Evolutionary conservation across 1,139 yeast species (phyloP).

Genomic region (Taiozyma onychis): DNA sequence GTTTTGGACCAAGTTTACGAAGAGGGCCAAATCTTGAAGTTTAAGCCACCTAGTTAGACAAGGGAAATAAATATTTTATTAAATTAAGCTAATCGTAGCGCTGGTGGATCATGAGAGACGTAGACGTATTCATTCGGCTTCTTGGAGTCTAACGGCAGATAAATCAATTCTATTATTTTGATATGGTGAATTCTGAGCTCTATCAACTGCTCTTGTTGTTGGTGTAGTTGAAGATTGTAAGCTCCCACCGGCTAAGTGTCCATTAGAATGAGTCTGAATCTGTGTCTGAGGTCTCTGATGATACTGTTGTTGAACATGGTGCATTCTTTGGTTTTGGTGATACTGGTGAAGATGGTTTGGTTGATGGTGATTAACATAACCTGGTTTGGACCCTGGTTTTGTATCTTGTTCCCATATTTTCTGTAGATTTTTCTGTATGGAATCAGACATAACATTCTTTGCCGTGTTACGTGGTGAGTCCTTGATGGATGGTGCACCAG

Average conservation of each 20-base stretch:
- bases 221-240: conserved; percentile 19
- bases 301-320: conserved; percentile 5
- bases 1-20: conserved; percentile 62
- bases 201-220: conserved; percentile 19
- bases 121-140: conserved; percentile 15
- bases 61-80: neutral
- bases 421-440: conserved; percentile 16
- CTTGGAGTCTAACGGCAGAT: conserved; percentile 18
- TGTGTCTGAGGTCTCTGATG: conserved; percentile 6
- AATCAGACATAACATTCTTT: conserved; percentile 10
- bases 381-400: neutral
- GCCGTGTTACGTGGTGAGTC: neutral
- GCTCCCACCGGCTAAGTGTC: conserved; percentile 1
- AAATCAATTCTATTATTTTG: conserved; percentile 22
- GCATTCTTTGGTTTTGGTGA: neutral
- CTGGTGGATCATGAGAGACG: conserved; percentile 3
- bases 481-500: neutral
- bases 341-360: conserved; percentile 6
- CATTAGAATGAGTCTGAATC: conserved; percentile 4
- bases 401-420: conserved; percentile 22
- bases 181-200: conserved; percentile 15
- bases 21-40: conserved; percentile 64
- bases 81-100: neutral
- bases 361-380: conserved; percentile 3
- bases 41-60: conserved; percentile 46